Evolutionary conservation across 1,284 basidiomycete genomes (phyloP), one percentile per base, ranked within the genome.

Genomic region (Malassezia pachydermatis): DNA sequence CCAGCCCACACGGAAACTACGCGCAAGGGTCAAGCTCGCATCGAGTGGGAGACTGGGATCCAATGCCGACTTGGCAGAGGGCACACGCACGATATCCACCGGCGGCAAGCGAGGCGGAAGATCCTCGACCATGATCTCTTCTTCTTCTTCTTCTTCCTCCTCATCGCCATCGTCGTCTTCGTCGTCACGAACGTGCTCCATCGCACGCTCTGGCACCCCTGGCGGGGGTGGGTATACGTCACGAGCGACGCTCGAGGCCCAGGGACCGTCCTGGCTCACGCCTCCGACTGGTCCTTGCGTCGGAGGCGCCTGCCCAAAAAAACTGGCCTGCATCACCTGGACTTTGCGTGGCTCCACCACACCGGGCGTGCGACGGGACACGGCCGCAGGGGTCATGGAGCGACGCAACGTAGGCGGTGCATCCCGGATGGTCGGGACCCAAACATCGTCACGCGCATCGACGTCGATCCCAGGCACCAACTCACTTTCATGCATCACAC

Each of bases 1-100:
- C 87, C 88, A 96, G 2, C 86, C 83, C 5, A 84, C 86, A 41
- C 89, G 79, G 73, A 90, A 95, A 19, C 86, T 88, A 23, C 88
- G 80, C 14, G 88, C 89, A 48, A 90, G 76, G 4, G 84, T 78
- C 35, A 96, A 75, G 1, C 88, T 88, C 7, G 86, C 82, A 73
- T 96, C 92, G 7, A 75, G 38, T 80, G 75, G 27, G 80, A 41
- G 25, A 30, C 13, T 28, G 36, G 38, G 20, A 13, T 45, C 22
- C 14, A 50, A 35, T 16, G 34, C 42, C 28, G 48, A 39, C 14
- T 17, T 17, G 17, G 19, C 13, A 1, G 35, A 24, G 9, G 22
- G 37, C 20, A 41, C 32, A 16, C 37, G 42, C 33, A 20, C 35
- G 10, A 52, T 17, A 7, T 44, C 38, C 14, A 47, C 40, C 2